phyloP scores from a whole-genome alignment of 805 yeast genomes.

The Wickerhamomyces kurtzmanii region DNA sequence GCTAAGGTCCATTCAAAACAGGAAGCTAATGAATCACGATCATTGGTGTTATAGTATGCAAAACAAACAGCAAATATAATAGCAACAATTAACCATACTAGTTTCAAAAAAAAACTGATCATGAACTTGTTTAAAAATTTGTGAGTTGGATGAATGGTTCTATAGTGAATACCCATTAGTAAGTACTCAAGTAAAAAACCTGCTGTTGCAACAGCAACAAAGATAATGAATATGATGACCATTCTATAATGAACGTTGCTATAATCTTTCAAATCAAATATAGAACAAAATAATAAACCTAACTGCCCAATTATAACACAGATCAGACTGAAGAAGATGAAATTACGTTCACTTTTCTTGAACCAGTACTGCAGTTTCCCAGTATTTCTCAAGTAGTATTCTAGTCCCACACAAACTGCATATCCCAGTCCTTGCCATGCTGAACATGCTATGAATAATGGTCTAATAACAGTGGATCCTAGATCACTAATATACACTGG shows the following conservation, averaged over 20 bases:
- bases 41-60: constrained; percentile 19
- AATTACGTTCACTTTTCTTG: constrained; percentile 24
- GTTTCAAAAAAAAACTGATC: constrained; percentile 42
- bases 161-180: constrained; percentile 35
- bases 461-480: constrained; percentile 82
- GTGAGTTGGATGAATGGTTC: constrained; percentile 20
- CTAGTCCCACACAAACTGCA: constrained; percentile 52
- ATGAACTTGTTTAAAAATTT: constrained; percentile 31
- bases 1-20: constrained; percentile 79
- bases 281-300: constrained; percentile 65
- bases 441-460: constrained; percentile 71
- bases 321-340: constrained; percentile 29
- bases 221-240: constrained; percentile 66
- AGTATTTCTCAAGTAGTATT: constrained; percentile 47
- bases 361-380: constrained; percentile 38
- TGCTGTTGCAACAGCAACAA: constrained; percentile 44
- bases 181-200: constrained; percentile 34
- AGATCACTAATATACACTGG: constrained; percentile 76
- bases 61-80: constrained; percentile 61
- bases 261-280: constrained; percentile 55
- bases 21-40: constrained; percentile 41
- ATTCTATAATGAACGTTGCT: constrained; percentile 50
- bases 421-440: constrained; percentile 72
- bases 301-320: constrained; percentile 52
- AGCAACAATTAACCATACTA: constrained; percentile 59